These are phyloP conservation scores for Paramecium sonneborni DNA, from an alignment of 73 alveolate species.

Conservation along the genomic window DNA sequence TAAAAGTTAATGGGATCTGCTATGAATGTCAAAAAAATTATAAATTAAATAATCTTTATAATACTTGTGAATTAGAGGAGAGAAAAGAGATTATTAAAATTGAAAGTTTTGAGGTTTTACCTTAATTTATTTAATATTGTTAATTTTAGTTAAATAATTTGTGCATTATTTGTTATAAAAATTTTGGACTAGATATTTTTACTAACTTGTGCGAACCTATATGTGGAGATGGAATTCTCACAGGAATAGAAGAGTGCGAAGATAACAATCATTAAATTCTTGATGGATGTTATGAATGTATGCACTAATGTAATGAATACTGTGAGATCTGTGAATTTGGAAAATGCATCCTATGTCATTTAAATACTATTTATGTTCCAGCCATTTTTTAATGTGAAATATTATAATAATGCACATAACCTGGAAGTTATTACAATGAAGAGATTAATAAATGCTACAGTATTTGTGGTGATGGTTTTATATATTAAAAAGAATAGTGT, in stretches of 20 bases:
- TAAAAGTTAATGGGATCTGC: neutral
- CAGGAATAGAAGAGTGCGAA: neutral
- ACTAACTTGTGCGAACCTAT: neutral
- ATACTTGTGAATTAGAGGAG: neutral
- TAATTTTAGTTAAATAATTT: neutral
- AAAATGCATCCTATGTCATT: neutral
- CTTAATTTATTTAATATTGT: neutral
- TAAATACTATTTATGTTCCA: neutral
- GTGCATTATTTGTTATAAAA: neutral
- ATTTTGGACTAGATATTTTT: neutral
- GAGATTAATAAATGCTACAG: neutral
- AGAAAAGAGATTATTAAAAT: neutral
- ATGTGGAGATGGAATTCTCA: neutral
- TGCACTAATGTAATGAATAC: neutral
- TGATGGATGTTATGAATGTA: neutral
- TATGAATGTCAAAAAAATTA: neutral
- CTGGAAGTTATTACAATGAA: neutral
- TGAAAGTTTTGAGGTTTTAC: neutral
- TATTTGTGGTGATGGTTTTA: neutral
- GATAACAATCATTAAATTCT: neutral
- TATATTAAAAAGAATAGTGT: constrained; percentile 59
- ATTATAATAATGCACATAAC: neutral
- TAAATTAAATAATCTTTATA: neutral
- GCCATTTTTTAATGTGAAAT: neutral
- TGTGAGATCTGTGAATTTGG: neutral